These are phyloP conservation scores for Chytridium lagenaria DNA, from an alignment of 371 early-diverging fungal genomes.

Conservation along the genomic window DNA sequence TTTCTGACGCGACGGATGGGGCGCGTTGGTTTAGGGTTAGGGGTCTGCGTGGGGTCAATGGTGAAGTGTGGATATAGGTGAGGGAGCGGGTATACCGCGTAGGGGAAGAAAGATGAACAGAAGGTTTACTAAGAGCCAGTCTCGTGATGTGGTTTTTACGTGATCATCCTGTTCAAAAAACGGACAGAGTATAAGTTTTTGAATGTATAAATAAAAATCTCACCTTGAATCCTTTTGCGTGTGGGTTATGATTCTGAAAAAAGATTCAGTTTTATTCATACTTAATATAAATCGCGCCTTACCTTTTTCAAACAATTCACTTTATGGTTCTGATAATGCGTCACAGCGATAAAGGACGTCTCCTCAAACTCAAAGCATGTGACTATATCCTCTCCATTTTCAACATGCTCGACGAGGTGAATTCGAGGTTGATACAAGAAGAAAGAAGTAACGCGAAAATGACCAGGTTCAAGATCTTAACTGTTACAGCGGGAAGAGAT, in stretches of 20 bases:
- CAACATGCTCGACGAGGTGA: conserved; percentile 44
- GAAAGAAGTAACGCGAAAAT: conserved; percentile 53
- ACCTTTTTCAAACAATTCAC: conserved; percentile 60
- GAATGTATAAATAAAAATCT: background rate
- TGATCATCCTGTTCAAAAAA: background rate
- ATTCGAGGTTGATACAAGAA: conserved; percentile 58
- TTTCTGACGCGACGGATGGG: too few species aligned
- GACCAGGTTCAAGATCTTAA: conserved; percentile 21
- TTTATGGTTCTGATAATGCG: conserved; percentile 62
- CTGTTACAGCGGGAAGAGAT: too few species aligned
- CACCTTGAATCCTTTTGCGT: conserved; percentile 59
- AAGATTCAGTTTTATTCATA: background rate
- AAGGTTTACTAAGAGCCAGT: too few species aligned
- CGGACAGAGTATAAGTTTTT: background rate
- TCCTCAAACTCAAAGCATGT: conserved; percentile 42
- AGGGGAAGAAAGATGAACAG: too few species aligned
- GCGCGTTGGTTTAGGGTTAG: too few species aligned
- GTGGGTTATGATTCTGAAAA: conserved; percentile 52
- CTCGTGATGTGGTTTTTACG: background rate
- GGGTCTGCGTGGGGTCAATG: too few species aligned
- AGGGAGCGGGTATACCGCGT: too few species aligned
- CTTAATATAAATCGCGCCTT: background rate
- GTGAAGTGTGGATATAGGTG: too few species aligned
- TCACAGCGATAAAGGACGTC: conserved; percentile 60
- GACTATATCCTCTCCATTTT: background rate